Evolutionary conservation across 78 protist species (phyloP).

Genomic region (Dictyostelium purpureum): DNA sequence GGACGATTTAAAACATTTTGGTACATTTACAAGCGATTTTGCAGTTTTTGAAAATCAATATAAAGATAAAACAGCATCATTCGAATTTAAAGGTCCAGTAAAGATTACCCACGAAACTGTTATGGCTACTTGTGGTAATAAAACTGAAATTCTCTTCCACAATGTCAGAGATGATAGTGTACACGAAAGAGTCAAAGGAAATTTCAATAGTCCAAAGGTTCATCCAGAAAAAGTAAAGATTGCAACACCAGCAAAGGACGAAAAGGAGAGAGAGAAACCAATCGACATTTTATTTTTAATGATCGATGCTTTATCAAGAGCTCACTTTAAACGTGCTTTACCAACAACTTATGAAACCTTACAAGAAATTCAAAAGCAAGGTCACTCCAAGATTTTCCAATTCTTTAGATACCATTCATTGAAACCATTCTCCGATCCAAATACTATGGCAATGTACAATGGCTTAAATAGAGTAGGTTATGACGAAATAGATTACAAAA

Average conservation of each 20-base stretch:
- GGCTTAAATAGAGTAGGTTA: conserved; percentile 28
- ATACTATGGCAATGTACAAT: conserved; percentile 58
- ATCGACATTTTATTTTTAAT: conserved; percentile 44
- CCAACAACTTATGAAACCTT: conserved; percentile 31
- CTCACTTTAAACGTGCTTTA: conserved; percentile 51
- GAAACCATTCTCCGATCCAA: conserved; percentile 24
- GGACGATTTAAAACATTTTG: neutral
- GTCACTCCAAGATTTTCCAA: conserved; percentile 39
- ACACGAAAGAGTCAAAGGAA: neutral
- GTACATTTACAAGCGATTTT: neutral
- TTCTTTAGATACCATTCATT: conserved; percentile 70
- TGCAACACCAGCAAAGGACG: neutral
- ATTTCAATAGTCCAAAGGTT: neutral
- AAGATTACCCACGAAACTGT: neutral
- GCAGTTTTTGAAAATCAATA: neutral
- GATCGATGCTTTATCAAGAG: conserved; percentile 66
- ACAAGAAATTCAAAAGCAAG: neutral
- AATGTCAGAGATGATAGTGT: neutral
- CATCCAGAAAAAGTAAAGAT: neutral
- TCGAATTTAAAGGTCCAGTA: neutral
- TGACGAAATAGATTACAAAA: neutral
- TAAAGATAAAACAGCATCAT: neutral
- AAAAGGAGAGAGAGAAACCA: neutral
- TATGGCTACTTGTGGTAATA: conserved; percentile 6
- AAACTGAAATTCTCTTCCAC: neutral